Evolutionary conservation across 1,139 yeast genomes (phyloP), one percentile per base, ranked within the genome.

Genomic region (Sugiyamaella pinicola): DNA sequence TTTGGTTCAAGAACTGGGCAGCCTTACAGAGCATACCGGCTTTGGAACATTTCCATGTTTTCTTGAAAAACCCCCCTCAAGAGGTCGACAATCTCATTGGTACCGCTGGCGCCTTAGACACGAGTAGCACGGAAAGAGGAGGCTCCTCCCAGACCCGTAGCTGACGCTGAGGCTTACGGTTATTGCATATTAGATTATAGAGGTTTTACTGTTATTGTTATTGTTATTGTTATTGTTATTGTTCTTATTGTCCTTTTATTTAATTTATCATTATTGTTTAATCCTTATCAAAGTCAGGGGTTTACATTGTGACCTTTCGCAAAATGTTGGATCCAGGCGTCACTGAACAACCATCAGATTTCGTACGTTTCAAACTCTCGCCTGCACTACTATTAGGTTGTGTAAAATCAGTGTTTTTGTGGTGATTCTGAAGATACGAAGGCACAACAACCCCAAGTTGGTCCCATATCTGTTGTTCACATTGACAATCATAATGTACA

Each of bases 1-100:
- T 65, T 21, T 73, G 77, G 77, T 73, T 74, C 56, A 72, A 72
- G 47, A 73, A 73, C 56, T 70, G 75, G 64, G 61, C 66, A 1
- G 69, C 72, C 3, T 52, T 74, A 26, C 77, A 73, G 55, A 69
- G 74, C 43, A 67, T 73, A 6, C 68, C 69, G 2, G 66, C 70
- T 3, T 55, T 73, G 17, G 76, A 72, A 47, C 77, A 73, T 53
- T 72, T 73, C 56, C 77, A 73, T 55, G 72, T 73, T 1, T 57
- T 73, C 44, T 55, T 73, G 35, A 48, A 60, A 22, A 47, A 62
- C 45, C 68, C 69, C 2, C 61, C 63, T 13, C 40, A 29, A 52
- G 54, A 58, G 47, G 53, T 66, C 13, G 55, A 63, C 12, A n/a
- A 31, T 3, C 34, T 64, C 13, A 55, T 64, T 26, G 65, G 64